Conservation (phyloP, 2,329 filamentous ascomycete species). For the Dactylellina cionopaga region DNA sequence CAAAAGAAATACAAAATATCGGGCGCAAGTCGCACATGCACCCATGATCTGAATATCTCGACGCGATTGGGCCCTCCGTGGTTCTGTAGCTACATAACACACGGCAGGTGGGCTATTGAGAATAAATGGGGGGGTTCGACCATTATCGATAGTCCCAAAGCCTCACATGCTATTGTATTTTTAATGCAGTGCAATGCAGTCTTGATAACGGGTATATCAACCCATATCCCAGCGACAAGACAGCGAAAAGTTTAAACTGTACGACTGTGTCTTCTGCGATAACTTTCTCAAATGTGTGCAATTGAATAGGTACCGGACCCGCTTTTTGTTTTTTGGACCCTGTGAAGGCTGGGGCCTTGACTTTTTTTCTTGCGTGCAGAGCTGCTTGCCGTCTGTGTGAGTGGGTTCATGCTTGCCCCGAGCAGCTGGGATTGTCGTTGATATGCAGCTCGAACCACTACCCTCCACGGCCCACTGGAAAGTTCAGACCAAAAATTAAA, state of each 20-base stretch:
- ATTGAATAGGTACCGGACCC: slow-evolving; percentile 7
- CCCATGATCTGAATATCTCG: neutral
- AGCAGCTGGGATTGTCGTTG: slow-evolving; percentile 30
- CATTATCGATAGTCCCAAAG: neutral
- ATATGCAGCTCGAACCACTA: slow-evolving; percentile 9
- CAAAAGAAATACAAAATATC: neutral
- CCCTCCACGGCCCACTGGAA: slow-evolving; percentile 21
- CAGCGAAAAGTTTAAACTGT: no score
- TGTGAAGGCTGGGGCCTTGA: neutral
- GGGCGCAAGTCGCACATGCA: slow-evolving; percentile 5
- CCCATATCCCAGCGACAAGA: slow-evolving; percentile 16
- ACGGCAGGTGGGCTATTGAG: neutral
- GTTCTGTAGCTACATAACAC: neutral
- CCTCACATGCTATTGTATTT: neutral
- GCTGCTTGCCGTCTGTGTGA: slow-evolving; percentile 28
- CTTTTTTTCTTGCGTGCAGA: slow-evolving; percentile 6
- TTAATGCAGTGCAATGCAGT: neutral
- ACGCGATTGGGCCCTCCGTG: neutral
- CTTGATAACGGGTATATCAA: slow-evolving; percentile 31
- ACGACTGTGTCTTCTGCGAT: no score
- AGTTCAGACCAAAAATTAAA: slow-evolving; percentile 46
- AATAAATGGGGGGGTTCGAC: neutral
- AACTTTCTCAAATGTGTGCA: no score
- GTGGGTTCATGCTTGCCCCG: slow-evolving; percentile 23
- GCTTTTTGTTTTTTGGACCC: slow-evolving; percentile 26